A percentile compares a stretch with the other conserved stretches of the same genome.
These are phyloP conservation scores for Petunia secreta DNA, from an alignment of 257 asterid genomes.

Conservation along the genomic window DNA sequence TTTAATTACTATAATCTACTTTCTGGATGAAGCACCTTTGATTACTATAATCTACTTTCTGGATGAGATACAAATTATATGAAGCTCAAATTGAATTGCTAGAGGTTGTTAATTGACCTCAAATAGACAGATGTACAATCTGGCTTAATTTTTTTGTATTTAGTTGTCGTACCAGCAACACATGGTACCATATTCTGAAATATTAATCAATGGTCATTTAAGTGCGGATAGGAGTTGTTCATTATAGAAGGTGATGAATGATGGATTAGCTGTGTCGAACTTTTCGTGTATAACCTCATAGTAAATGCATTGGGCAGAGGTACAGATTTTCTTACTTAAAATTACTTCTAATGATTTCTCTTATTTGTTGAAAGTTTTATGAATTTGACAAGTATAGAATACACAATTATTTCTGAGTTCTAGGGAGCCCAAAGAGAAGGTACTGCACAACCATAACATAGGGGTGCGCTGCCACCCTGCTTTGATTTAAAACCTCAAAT, in stretches of 20 bases:
- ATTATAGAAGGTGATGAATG: background rate
- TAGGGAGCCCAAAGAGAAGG: background rate
- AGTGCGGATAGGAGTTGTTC: background rate
- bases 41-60: background rate
- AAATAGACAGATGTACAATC: background rate
- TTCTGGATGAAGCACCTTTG: background rate
- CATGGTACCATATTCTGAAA: background rate
- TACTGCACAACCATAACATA: background rate
- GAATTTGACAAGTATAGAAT: background rate
- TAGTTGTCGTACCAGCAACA: background rate
- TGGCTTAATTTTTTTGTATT: background rate
- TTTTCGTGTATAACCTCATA: background rate
- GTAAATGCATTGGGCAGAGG: background rate
- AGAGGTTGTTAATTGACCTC: constrained; percentile 3
- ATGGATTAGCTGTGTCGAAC: background rate
- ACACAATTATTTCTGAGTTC: background rate
- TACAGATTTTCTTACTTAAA: background rate
- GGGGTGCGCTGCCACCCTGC: background rate
- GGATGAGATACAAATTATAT: background rate
- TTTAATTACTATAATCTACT: background rate
- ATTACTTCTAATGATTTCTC: background rate
- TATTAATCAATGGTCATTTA: background rate
- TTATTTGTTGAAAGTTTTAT: constrained; percentile 8
- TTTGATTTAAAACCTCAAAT: background rate
- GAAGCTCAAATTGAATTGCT: background rate